Conservation (phyloP, 108 stramenopile species). For the Poteriospumella lacustris region DNA sequence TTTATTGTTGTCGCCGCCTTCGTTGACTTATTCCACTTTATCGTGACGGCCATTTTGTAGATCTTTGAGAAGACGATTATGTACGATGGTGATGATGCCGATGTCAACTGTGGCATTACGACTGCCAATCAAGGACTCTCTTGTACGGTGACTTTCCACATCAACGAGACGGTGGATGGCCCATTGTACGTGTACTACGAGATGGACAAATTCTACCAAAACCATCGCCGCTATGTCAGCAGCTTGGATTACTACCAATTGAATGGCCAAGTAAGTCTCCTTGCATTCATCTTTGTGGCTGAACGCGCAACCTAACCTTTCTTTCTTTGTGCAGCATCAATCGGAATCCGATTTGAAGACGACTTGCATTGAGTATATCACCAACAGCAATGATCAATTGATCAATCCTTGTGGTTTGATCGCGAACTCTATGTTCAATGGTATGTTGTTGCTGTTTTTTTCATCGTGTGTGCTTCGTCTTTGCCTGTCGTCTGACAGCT, state of each 20-base stretch:
- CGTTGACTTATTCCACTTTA: not conserved
- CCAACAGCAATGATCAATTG: conserved; percentile 44
- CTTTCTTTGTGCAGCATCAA: conserved; percentile 21
- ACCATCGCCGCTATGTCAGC: conserved; percentile 10
- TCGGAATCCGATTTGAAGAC: conserved; percentile 28
- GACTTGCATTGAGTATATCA: not conserved
- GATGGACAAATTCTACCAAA: conserved; percentile 26
- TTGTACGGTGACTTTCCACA: conserved; percentile 15
- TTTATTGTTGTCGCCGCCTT: not conserved
- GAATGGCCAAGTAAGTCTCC: conserved; percentile 33
- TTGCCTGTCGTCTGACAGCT: not conserved
- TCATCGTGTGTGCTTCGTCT: not conserved
- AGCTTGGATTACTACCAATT: conserved; percentile 46
- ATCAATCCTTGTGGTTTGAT: conserved; percentile 25
- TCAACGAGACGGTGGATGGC: not conserved
- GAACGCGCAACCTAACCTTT: not conserved
- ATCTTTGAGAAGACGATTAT: not conserved
- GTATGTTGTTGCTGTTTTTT: not conserved
- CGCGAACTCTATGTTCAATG: conserved; percentile 18
- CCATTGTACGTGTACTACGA: conserved; percentile 6
- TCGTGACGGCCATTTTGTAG: not conserved
- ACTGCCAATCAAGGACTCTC: not conserved
- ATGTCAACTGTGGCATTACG: not conserved
- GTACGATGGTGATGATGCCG: not conserved
- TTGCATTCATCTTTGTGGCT: not conserved